These are phyloP conservation scores for Caloboletus firmus DNA, from an alignment of 1,284 basidiomycete species.

Conservation along the genomic window DNA sequence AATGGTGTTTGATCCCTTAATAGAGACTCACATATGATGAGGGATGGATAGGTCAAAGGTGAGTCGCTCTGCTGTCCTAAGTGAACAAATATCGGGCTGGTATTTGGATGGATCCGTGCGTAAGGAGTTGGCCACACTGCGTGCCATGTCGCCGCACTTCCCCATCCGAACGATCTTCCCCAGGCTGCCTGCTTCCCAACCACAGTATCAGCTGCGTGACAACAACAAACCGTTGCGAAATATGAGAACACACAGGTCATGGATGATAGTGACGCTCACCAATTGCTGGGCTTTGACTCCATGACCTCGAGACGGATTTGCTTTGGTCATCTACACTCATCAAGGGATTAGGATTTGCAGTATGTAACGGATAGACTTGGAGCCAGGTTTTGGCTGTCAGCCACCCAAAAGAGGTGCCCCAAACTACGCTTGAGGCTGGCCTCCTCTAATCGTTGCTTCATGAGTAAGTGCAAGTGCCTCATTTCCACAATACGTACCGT, in stretches of 20 bases:
- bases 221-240: background rate
- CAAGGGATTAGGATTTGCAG: background rate
- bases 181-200: constrained; percentile 6
- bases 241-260: background rate
- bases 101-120: background rate
- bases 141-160: constrained; percentile 14
- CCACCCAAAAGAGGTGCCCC: constrained; percentile 26
- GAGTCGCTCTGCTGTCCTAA: background rate
- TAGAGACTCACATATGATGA: constrained; percentile 36
- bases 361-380: constrained; percentile 24
- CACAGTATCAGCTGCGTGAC: constrained; percentile 1
- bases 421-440: constrained; percentile 1
- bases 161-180: constrained; percentile 26
- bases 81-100: background rate
- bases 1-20: background rate
- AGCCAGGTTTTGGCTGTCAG: constrained; percentile 23
- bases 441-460: constrained; percentile 12
- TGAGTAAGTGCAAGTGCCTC: constrained; percentile 1
- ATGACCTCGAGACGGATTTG: background rate
- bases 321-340: background rate
- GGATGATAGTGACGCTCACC: constrained; percentile 6
- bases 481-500: constrained; percentile 10
- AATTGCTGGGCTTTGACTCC: background rate
- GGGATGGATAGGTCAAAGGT: constrained; percentile 33
- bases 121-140: constrained; percentile 20